Conservation (phyloP, 768 basidiomycete species). For the Amanita muscaria region DNA sequence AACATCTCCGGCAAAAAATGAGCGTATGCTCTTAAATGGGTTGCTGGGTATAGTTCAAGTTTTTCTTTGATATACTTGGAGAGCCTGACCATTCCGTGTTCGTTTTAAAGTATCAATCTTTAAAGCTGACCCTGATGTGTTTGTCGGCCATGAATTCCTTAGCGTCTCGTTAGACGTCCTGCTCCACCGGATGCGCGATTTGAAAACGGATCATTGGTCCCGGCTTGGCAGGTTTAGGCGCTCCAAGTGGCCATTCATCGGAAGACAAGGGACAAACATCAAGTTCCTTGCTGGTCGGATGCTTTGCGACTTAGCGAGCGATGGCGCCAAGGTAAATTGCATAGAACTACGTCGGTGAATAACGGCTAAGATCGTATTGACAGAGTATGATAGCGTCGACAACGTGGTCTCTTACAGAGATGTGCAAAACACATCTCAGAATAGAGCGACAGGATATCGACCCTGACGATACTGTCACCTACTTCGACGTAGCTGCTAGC, state of each 20-base stretch:
- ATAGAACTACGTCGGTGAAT: not conserved
- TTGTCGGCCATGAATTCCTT: constrained; percentile 91
- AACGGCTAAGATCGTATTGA: not conserved
- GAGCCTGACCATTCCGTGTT: constrained; percentile 1
- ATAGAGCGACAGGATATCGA: constrained; percentile 89
- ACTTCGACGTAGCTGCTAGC: constrained; percentile 77
- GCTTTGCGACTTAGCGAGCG: constrained; percentile 88
- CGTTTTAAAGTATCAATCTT: constrained; percentile 52
- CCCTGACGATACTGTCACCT: constrained; percentile 86
- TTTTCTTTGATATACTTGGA: not conserved
- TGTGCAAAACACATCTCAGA: constrained; percentile 87
- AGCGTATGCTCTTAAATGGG: constrained; percentile 77
- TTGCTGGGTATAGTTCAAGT: constrained; percentile 49
- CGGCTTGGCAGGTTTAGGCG: constrained; percentile 86
- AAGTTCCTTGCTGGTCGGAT: constrained; percentile 78
- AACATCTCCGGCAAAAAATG: constrained; percentile 71
- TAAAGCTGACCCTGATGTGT: constrained; percentile 87
- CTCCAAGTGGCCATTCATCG: constrained; percentile 72
- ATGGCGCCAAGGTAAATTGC: constrained; percentile 75
- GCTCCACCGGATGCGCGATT: constrained; percentile 82
- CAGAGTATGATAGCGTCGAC: constrained; percentile 96
- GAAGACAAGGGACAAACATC: constrained; percentile 77
- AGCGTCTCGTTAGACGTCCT: constrained; percentile 87
- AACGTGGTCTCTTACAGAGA: constrained; percentile 97
- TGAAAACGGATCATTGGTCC: constrained; percentile 91